Evolutionary conservation across 1,284 basidiomycete genomes (phyloP), one percentile per base, ranked within the genome.

Genomic region (Cystobasidium sp.): DNA sequence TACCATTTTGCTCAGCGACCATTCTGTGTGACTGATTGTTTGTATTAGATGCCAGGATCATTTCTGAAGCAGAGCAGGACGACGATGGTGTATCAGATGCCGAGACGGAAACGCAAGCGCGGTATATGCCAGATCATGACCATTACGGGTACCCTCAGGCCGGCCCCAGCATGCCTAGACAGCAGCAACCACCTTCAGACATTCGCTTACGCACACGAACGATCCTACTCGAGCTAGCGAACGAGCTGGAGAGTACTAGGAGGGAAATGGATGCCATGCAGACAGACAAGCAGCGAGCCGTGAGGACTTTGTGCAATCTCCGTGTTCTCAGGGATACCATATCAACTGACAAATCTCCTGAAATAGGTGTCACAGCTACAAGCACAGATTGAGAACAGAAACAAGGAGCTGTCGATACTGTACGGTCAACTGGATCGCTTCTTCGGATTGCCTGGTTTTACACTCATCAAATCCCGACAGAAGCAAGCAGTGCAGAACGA

Each of bases 231-330:
- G 70, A 73, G 52, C 41, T 73, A 14, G 62, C 51, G 4, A 61
- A 73, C 9, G 70, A 73, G 63, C 56, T 73, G 37, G 62, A 73
- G 37, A 20, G 52, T 39, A 41, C 52, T 6, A 53, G 69, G 51
- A 43, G 43, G 6, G 37, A 65, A 37, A 31, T 62, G 49, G 24
- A 43, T 16, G 49, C 39, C 20, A 37, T 24, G 16, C 51, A 66
- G 51, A 63, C 39, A 31, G 63, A 71, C 20, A 51, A 47, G 22
- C n/a, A 58, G n/a, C 59, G 59, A 24, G 4, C 62, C 18, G 70
- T 73, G 47, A 24, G 59, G 20, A 31, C 39, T 16, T 63, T 31
- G 31, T 31, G 31, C 31, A 5, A 31, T 31, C 44, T 49, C 52
- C 12, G 9, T 64, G 18, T 20, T 9, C 22, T 10, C 31, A 5